Evolutionary conservation across 345 rosid species (phyloP).

Genomic region (Gossypium arboreum): DNA sequence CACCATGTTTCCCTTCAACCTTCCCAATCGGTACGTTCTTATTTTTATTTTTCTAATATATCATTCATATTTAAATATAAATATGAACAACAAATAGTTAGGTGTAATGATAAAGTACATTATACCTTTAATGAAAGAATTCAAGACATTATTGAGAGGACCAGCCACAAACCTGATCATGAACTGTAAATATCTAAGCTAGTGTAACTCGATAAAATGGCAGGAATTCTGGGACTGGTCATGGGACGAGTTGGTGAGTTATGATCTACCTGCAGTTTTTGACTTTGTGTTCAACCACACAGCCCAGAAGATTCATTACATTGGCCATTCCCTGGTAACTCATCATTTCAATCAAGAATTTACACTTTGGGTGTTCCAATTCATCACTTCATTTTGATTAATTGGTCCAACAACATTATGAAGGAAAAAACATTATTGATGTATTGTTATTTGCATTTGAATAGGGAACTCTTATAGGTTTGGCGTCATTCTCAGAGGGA

Average conservation of each 20-base stretch:
- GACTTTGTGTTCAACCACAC: constrained; percentile 49
- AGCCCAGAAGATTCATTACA: constrained; percentile 71
- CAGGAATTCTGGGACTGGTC: constrained; percentile 93
- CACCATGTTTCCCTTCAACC: constrained; percentile 56
- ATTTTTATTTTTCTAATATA: background rate
- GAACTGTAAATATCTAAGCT: too few relatives aligned
- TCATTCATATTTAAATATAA: too few relatives aligned
- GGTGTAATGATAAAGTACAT: too few relatives aligned
- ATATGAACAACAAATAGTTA: too few relatives aligned
- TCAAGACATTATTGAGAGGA: fast-evolving
- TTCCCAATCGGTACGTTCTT: constrained; percentile 27
- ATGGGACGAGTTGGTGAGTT: constrained; percentile 80
- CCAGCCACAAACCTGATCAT: fast-evolving
- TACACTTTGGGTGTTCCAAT: background rate
- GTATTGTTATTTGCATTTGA: background rate
- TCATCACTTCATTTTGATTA: background rate
- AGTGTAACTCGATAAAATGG: background rate
- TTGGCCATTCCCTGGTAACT: constrained; percentile 83
- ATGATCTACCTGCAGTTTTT: constrained; percentile 73
- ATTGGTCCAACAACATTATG: too few relatives aligned
- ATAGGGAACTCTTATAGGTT: constrained; percentile 78
- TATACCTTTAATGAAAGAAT: too few relatives aligned
- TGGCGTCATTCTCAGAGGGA: constrained; percentile 79
- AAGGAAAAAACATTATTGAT: background rate
- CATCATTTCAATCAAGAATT: too few relatives aligned